Percentiles rank a stretch among this genome's conserved stretches.
Evolutionary conservation across 805 yeast species (phyloP).

Genomic region (Nakazawaea laoshanensis): DNA sequence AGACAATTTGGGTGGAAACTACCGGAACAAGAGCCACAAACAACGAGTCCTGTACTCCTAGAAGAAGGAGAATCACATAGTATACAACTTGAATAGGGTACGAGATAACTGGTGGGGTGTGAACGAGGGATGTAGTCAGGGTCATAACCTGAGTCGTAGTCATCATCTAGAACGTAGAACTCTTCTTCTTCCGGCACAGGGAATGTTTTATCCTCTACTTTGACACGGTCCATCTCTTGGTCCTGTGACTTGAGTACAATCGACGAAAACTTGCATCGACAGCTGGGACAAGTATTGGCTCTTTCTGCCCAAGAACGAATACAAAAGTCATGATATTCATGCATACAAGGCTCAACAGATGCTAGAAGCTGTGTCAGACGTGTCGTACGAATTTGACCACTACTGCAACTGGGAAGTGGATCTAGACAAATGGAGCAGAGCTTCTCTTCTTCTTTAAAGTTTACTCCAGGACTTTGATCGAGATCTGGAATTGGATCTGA

Average conservation of each 20-base stretch:
- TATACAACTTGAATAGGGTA: conserved; percentile 18
- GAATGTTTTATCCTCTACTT: conserved; percentile 16
- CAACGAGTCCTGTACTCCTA: conserved; percentile 17
- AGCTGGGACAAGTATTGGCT: conserved; percentile 27
- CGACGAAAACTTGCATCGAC: conserved; percentile 18
- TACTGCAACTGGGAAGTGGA: conserved; percentile 13
- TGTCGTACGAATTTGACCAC: conserved; percentile 13
- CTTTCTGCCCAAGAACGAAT: conserved; percentile 25
- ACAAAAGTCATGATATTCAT: conserved; percentile 25
- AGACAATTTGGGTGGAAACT: conserved; percentile 24
- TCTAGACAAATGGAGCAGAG: conserved; percentile 26
- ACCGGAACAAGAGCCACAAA: conserved; percentile 23
- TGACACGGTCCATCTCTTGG: conserved; percentile 13
- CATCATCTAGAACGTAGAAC: conserved; percentile 1
- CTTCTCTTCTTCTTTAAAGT: conserved; percentile 10
- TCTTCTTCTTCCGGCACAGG: conserved; percentile 15
- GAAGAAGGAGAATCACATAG: conserved; percentile 20
- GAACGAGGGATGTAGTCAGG: conserved; percentile 9
- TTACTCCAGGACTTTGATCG: too few relatives aligned
- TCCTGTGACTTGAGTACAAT: conserved; percentile 15
- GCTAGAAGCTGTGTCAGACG: conserved; percentile 18
- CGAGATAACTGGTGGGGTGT: not conserved
- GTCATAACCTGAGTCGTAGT: conserved; percentile 4
- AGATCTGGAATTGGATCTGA: too few relatives aligned
- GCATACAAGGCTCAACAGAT: conserved; percentile 23